Evolutionary conservation across 768 basidiomycete genomes (phyloP).

Genomic region (Roridomyces roridus): DNA sequence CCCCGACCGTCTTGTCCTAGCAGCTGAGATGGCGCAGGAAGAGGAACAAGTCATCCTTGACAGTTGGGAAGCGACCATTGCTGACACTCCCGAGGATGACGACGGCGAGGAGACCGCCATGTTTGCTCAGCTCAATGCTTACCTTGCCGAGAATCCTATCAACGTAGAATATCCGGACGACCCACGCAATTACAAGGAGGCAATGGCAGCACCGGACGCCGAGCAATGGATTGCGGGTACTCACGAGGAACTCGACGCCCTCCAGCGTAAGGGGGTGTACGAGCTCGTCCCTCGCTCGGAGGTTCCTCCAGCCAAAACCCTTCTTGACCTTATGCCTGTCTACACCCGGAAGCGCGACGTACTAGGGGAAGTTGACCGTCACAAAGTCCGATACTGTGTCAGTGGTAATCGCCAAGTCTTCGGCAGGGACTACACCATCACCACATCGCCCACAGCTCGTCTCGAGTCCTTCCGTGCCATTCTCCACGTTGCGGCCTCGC

Average conservation of each 20-base stretch:
- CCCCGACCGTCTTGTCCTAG: too few species aligned
- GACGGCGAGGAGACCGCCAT: neutral
- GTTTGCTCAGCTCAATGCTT: neutral
- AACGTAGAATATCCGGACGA: neutral
- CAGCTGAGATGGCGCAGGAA: too few species aligned
- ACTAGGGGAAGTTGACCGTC: slow-evolving; percentile 31
- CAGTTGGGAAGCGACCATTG: too few species aligned
- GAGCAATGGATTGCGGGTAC: slow-evolving; percentile 24
- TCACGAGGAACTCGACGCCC: slow-evolving; percentile 30
- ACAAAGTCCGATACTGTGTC: slow-evolving; percentile 44
- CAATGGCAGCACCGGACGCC: neutral
- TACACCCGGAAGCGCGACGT: slow-evolving; percentile 39
- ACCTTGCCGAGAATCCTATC: neutral
- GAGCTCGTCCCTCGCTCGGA: slow-evolving; percentile 27
- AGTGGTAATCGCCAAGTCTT: slow-evolving; percentile 37
- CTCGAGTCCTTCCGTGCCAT: slow-evolving; percentile 25
- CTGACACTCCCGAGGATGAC: neutral
- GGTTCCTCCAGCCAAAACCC: slow-evolving; percentile 31
- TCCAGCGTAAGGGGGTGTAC: slow-evolving; percentile 35
- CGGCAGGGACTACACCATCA: slow-evolving; percentile 31
- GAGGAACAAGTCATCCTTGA: too few species aligned
- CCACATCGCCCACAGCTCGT: slow-evolving; percentile 31
- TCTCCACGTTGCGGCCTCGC: slow-evolving; percentile 31
- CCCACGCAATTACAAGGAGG: neutral
- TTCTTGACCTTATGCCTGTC: slow-evolving; percentile 35